Evolutionary conservation across 129 eudicot genomes (phyloP).

Genomic region (Deinandra increscens): DNA sequence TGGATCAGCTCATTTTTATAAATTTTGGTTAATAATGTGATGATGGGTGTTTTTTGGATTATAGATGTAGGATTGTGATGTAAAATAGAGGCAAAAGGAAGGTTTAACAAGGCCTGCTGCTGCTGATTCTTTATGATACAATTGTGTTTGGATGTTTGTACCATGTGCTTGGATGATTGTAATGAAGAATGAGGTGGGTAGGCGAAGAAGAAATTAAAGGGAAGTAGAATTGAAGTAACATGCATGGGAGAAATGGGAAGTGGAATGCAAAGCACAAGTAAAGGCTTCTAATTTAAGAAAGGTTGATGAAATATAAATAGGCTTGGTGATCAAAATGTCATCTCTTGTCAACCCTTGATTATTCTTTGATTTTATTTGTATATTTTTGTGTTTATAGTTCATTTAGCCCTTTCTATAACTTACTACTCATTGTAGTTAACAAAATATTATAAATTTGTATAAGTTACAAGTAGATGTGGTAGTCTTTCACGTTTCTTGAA

Average conservation of each 20-base stretch:
- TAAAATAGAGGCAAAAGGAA: constrained; percentile 16
- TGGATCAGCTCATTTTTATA: too few species aligned
- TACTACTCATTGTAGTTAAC: constrained; percentile 15
- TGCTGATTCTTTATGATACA: constrained; percentile 25
- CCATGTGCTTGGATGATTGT: constrained; percentile 31
- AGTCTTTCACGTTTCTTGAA: too few species aligned
- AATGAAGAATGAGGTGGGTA: constrained; percentile 20
- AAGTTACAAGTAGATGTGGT: not conserved
- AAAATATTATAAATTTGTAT: not conserved
- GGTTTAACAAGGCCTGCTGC: constrained; percentile 16
- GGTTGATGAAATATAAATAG: constrained; percentile 29
- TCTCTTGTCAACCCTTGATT: constrained; percentile 13
- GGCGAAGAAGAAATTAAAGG: constrained; percentile 25
- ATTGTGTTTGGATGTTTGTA: constrained; percentile 11
- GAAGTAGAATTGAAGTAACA: constrained; percentile 34
- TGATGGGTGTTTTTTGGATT: constrained; percentile 10
- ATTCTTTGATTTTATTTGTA: constrained; percentile 33
- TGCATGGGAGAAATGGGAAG: constrained; percentile 29
- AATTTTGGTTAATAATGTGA: constrained; percentile 5
- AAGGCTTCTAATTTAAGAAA: constrained; percentile 25
- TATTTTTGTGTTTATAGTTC: constrained; percentile 26
- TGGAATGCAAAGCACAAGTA: constrained; percentile 25
- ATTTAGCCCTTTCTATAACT: constrained; percentile 24
- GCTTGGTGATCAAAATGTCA: constrained; percentile 21
- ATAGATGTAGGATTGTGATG: constrained; percentile 29